Base-by-base conservation (phyloP, 192 early-diverging fungal genomes). In the Obelidium mucronatum region DNA sequence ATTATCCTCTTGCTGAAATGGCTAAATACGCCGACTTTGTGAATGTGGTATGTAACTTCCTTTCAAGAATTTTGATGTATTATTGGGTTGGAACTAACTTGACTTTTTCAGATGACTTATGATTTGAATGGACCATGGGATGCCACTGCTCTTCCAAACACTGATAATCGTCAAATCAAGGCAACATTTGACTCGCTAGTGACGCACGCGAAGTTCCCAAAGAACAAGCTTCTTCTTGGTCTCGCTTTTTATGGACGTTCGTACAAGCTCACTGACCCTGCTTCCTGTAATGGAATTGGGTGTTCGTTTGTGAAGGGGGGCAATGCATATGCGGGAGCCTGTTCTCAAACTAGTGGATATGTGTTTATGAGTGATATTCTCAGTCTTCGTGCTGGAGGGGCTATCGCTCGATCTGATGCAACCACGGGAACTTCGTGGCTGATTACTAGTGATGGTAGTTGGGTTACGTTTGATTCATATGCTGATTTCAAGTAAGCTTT, bases 71-170 rank as follows among this genome's bases (percentile, higher is more conserved):
- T 51, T 51, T 51, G 11, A 51, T 8, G 8, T 13, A 51, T 22
- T 8, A 51, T 51, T 8, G 8, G 48, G 8, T 51, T 51, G 8
- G 11, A 19, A 11, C 58, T 66, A 3, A 15, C 15, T 6, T 66
- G 15, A 22, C 22, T 39, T 0, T 6, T 30, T 5, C 2, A 34
- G 42, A 68, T 68, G 67, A 36, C 52, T 0, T 68, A 68, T 34
- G 67, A 68, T 33, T 24, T 68, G 42, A 68, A 68, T 52, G 67
- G 67, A 68, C 67, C 67, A 11, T 68, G 67, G 67, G 48, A 68
- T 26, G 31, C 13, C 31, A 53, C 8, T 30, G 35, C 67, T 26
- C 13, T 30, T 6, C 67, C 67, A 22, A 68, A 68, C 24, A 58
- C 55, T 8, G 55, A 58, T 31, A 58, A 58, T 26, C 55, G 55